phyloP scores from a whole-genome alignment of 345 rosid species.

The Mercurialis annua region DNA sequence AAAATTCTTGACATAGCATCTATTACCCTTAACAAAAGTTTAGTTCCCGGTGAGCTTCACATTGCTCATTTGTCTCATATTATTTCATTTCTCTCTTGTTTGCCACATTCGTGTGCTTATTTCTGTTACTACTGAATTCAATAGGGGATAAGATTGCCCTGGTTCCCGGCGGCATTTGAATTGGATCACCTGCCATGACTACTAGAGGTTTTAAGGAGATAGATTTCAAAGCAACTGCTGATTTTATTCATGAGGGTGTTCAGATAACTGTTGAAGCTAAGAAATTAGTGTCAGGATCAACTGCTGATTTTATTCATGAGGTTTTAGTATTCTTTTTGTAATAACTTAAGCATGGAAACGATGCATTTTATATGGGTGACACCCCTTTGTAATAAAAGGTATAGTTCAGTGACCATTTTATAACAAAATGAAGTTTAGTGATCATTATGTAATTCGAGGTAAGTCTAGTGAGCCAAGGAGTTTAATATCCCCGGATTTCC shows the following conservation, averaged over 20 bases:
- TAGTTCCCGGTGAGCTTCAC: constrained; percentile 66
- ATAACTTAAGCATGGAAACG: too few relatives aligned
- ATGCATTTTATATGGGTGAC: too few relatives aligned
- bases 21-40: constrained; percentile 88
- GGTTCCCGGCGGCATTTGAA: constrained; percentile 91
- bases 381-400: too few relatives aligned
- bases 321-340: too few relatives aligned
- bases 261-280: constrained; percentile 68
- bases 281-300: constrained; percentile 47
- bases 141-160: constrained; percentile 85
- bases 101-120: not conserved
- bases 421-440: too few relatives aligned
- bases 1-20: constrained; percentile 95
- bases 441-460: too few relatives aligned
- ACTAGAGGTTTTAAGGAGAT: constrained; percentile 75
- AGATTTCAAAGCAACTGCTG: constrained; percentile 66
- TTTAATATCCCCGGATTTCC: constrained; percentile 55
- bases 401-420: too few relatives aligned
- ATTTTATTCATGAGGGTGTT: constrained; percentile 81
- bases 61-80: not conserved
- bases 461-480: too few relatives aligned
- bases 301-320: constrained; percentile 91
- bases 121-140: not conserved
- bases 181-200: constrained; percentile 94
- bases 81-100: not conserved